phyloP scores from a whole-genome alignment of 345 rosid species.

The Erucastrum elatum region DNA sequence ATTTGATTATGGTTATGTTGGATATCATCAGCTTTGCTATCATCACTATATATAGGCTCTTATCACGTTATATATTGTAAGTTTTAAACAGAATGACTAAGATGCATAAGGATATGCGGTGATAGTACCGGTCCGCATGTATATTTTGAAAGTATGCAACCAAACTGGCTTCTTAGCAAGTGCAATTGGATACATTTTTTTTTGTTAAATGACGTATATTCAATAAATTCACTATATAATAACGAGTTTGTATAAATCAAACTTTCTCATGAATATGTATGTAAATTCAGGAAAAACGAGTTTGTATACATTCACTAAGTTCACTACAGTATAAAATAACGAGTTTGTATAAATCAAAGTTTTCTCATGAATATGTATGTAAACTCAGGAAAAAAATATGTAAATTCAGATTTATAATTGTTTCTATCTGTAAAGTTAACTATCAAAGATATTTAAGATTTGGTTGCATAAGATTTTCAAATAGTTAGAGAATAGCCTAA shows the following conservation, averaged over 20 bases:
- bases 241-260: background rate
- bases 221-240: background rate
- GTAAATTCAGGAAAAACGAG: background rate
- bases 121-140: background rate
- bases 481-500: background rate
- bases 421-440: background rate
- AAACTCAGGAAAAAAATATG: too few relatives aligned
- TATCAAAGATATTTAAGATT: background rate
- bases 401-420: background rate
- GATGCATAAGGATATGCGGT: background rate
- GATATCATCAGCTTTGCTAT: background rate
- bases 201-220: background rate
- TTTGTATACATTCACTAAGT: too few relatives aligned
- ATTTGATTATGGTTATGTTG: slow-evolving; percentile 7
- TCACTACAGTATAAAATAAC: background rate
- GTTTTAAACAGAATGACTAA: background rate
- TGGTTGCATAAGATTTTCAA: background rate
- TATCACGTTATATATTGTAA: background rate
- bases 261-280: background rate
- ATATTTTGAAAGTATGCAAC: too few relatives aligned
- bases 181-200: background rate
- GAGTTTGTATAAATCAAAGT: background rate
- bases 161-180: too few relatives aligned
- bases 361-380: background rate
- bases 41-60: slow-evolving; percentile 4